Base-by-base conservation (phyloP, 2,329 filamentous ascomycete species). In the Pseudogymnoascus sp. region DNA sequence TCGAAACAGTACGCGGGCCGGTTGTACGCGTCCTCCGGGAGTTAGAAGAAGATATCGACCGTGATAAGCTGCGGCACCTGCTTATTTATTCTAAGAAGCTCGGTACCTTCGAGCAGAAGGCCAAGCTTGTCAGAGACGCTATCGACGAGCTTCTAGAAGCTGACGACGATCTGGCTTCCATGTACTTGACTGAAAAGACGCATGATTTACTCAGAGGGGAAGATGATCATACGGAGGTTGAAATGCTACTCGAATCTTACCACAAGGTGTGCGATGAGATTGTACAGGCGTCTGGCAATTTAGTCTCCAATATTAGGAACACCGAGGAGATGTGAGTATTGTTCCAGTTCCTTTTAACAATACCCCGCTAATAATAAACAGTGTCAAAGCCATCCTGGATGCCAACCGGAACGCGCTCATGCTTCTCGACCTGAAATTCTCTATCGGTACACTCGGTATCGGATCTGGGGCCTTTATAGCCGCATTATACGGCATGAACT, bases 401-500 rank as follows among this genome's bases (percentile, higher is more conserved):
- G 93, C 94, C 61, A 99, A 99, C 73, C 92, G 94, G 67, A 99
- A 99, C 77, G 89, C 92, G 7, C 89, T 99, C 66, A 99, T 99
- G 94, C 81, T 99, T 16, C 83, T 97, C 33, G 94, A 97, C 66
- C 86, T 99, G 68, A 96, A 96, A 72, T 96, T 97, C 77, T 94
- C 89, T 71, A 92, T 99, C 63, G 90, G 92, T 62, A 97, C 94
- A 1, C 84, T 99, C 4, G 92, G 92, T n/a, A 85, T 97, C 57
- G 93, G 91, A 60, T 91, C 92, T 72, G 94, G 94, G 61, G 97
- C 94, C 58, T 95, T 97, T 72, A 83, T 97, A 69, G 95, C 94
- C 7, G 92, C 92, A n/a, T 85, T 99, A n/a, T 99, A 97, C 80
- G 94, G 94, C 68, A 97, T 97, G 92, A 99, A 99, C 77, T 79